These are phyloP conservation scores for Cryptococcus wingfieldii DNA, from an alignment of 1,284 basidiomycete genomes.

Conservation along the genomic window DNA sequence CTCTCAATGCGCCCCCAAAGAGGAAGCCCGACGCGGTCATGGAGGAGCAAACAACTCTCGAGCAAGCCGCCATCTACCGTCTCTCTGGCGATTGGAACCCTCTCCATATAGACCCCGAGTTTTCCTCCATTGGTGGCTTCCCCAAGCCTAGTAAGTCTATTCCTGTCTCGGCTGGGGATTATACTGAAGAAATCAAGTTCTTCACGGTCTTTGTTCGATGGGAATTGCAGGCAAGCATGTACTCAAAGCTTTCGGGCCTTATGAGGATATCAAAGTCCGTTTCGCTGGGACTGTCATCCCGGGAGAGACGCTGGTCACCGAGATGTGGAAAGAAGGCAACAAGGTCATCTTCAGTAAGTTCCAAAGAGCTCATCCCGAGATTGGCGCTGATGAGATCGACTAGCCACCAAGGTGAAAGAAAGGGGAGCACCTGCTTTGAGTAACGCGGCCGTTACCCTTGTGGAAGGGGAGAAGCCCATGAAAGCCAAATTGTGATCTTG, in stretches of 20 bases:
- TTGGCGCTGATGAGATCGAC: slow-evolving; percentile 1
- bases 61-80: slow-evolving; percentile 87
- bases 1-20: slow-evolving; percentile 75
- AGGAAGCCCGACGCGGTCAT: slow-evolving; percentile 76
- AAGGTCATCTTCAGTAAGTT: slow-evolving; percentile 86
- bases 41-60: slow-evolving; percentile 75
- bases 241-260: slow-evolving; percentile 76
- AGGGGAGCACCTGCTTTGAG: slow-evolving; percentile 51
- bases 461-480: slow-evolving; percentile 16
- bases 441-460: slow-evolving; percentile 54
- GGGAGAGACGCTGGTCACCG: slow-evolving; percentile 87
- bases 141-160: slow-evolving; percentile 64
- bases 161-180: background rate
- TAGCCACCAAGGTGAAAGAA: slow-evolving; percentile 55
- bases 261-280: slow-evolving; percentile 93
- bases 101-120: slow-evolving; percentile 88
- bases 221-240: slow-evolving; percentile 95
- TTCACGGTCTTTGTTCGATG: slow-evolving; percentile 79
- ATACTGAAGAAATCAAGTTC: slow-evolving; percentile 32
- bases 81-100: slow-evolving; percentile 89
- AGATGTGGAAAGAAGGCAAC: slow-evolving; percentile 95
- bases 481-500: slow-evolving; percentile 43
- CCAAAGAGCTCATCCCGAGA: background rate
- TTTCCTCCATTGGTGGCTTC: slow-evolving; percentile 91
- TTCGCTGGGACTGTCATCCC: slow-evolving; percentile 70